Evolutionary conservation across 768 basidiomycete species (phyloP).

Genomic region (Piloderma croceum): DNA sequence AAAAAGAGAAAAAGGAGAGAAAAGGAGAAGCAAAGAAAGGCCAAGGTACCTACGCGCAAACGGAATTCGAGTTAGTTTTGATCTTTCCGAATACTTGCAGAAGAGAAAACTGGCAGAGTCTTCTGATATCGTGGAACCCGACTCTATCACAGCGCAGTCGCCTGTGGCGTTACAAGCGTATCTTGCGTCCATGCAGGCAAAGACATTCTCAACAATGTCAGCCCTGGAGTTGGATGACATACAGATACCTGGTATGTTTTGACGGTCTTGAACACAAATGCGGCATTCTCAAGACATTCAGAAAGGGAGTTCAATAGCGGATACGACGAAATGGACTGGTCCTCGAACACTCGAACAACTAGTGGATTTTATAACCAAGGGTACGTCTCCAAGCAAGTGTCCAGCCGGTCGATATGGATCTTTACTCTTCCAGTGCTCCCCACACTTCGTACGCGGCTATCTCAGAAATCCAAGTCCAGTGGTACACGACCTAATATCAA

Average conservation of each 20-base stretch:
- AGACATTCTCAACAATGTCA: constrained; percentile 63
- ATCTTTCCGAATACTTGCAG: constrained; percentile 35
- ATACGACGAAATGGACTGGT: constrained; percentile 70
- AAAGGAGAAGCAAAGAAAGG: constrained; percentile 67
- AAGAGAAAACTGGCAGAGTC: constrained; percentile 58
- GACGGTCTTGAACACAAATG: constrained; percentile 12
- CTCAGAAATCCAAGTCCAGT: constrained; percentile 66
- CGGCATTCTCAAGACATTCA: constrained; percentile 43
- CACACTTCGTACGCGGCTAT: constrained; percentile 59
- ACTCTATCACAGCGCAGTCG: constrained; percentile 52
- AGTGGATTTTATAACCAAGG: constrained; percentile 68
- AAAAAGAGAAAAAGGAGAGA: constrained; percentile 73
- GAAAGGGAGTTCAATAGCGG: constrained; percentile 67
- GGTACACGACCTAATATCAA: no score
- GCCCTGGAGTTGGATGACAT: constrained; percentile 77
- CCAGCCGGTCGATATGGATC: constrained; percentile 1
- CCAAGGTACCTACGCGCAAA: constrained; percentile 44
- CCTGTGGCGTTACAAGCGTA: constrained; percentile 57
- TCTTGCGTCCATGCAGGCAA: constrained; percentile 60
- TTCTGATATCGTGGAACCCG: constrained; percentile 29
- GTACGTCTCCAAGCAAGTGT: constrained; percentile 33
- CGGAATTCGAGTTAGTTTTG: background rate
- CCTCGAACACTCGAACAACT: constrained; percentile 68
- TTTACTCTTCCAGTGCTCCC: constrained; percentile 49
- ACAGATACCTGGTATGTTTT: constrained; percentile 65